A percentile compares a stretch with the other conserved stretches of the same genome.
These are phyloP conservation scores for Pleurotus ostreatus DNA, from an alignment of 768 basidiomycete species.

Conservation along the genomic window DNA sequence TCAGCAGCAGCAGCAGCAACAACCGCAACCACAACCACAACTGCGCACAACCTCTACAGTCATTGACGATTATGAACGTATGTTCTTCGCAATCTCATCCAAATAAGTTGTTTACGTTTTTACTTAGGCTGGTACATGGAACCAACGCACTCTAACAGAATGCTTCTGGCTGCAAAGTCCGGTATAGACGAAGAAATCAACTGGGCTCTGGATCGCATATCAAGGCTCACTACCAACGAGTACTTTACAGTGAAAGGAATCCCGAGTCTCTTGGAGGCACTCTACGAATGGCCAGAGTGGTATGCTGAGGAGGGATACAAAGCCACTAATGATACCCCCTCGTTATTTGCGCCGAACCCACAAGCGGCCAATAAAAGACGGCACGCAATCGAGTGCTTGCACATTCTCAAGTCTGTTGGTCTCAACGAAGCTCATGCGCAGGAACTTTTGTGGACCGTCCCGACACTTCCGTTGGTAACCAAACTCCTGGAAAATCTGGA, in stretches of 20 bases:
- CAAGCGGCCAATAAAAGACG: slow-evolving; percentile 52
- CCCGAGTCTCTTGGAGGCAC: slow-evolving; percentile 76
- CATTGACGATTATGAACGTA: slow-evolving; percentile 78
- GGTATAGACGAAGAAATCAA: slow-evolving; percentile 78
- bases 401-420: slow-evolving; percentile 84
- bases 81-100: slow-evolving; percentile 13
- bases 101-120: not conserved
- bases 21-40: slow-evolving; percentile 10
- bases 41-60: slow-evolving; percentile 36
- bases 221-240: slow-evolving; percentile 76
- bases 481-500: slow-evolving; percentile 61
- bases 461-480: slow-evolving; percentile 63
- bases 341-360: slow-evolving; percentile 54
- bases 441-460: slow-evolving; percentile 54
- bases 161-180: slow-evolving; percentile 86
- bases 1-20: not conserved
- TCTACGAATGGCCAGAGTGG: slow-evolving; percentile 89
- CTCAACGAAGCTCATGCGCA: slow-evolving; percentile 62
- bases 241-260: slow-evolving; percentile 67
- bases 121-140: slow-evolving; percentile 79
- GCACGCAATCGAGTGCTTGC: slow-evolving; percentile 82
- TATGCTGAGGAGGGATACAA: slow-evolving; percentile 64
- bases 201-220: slow-evolving; percentile 87
- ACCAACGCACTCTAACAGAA: slow-evolving; percentile 71
- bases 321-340: slow-evolving; percentile 31